Evolutionary conservation across 768 basidiomycete genomes (phyloP), one percentile per base, ranked within the genome.

Genomic region (Tulasnella sp.): DNA sequence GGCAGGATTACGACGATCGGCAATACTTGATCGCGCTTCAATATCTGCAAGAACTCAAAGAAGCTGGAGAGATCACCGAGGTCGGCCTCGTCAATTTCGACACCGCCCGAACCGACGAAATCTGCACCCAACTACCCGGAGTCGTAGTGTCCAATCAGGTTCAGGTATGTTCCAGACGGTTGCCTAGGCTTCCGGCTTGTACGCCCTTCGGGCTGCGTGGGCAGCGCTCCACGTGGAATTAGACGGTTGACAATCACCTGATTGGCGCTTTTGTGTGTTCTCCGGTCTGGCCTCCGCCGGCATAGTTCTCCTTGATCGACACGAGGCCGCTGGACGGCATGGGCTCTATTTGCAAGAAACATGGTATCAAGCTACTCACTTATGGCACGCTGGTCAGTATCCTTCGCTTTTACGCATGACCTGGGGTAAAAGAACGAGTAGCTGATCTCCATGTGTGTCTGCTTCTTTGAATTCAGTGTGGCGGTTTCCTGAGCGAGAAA

Each of bases 71-170:
- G 74, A 89, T 92, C 75, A 80, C 83, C 22, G 83, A 86, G 17
- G 83, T 94, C 32, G 92, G 92, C 2, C 81, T 94, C 52, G 90
- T 89, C 79, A 94, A 94, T 78, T 94, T 94, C 75, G 91, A 94
- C 79, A 80, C 90, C 0, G 83, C 85, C 62, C 83, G 85, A 64
- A 90, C 87, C 42, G 89, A 91, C 77, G 90, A 93, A 79, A 91
- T 93, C 68, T 94, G 92, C 79, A 86, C 88, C 17, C 83, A 86
- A 63, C 80, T 92, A 5, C 86, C 87, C 0, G 89, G 88, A 3
- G 84, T 83, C 36, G 86, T 94, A 63, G 89, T 90, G 40, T 89
- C 91, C 11, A 93, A 94, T 79, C 92, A 94, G 80, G 87, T 94
- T 8, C 91, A 90, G 84, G 91, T 91, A 78, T 62, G 79, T 74